Conservation (phyloP, 2,329 filamentous ascomycete genomes). For the Helminthosporium solani region DNA sequence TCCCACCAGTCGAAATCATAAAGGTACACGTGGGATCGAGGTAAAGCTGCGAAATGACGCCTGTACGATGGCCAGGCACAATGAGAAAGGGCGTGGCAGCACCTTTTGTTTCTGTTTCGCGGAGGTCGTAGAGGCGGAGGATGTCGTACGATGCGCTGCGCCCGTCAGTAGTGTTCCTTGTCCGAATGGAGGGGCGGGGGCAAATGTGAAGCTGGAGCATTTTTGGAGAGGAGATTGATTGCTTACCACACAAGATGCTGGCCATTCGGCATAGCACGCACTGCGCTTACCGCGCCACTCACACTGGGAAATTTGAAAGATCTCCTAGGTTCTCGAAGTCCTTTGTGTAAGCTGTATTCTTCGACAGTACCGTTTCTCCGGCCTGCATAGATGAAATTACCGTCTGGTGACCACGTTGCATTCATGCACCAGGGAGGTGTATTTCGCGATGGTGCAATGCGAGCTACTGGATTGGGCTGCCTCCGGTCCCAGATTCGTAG, state of each 20-base stretch:
- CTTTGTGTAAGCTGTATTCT: conserved; percentile 85
- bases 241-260: conserved; percentile 81
- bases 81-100: conserved; percentile 93
- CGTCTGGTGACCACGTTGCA: conserved; percentile 92
- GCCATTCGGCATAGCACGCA: conserved; percentile 89
- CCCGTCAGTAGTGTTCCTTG: conserved; percentile 11
- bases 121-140: conserved; percentile 85
- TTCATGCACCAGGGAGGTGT: conserved; percentile 98
- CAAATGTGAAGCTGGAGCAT: not conserved
- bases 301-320: conserved; percentile 85
- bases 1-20: conserved; percentile 90
- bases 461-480: conserved; percentile 72
- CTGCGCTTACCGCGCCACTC: conserved; percentile 83
- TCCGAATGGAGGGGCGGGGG: not conserved
- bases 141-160: conserved; percentile 86
- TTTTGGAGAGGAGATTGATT: not conserved
- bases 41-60: conserved; percentile 82
- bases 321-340: conserved; percentile 71
- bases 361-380: conserved; percentile 90
- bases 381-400: conserved; percentile 92
- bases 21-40: conserved; percentile 85
- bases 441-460: conserved; percentile 70
- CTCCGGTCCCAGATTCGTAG: conserved; percentile 93
- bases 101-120: conserved; percentile 66
- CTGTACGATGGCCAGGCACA: conserved; percentile 84